Evolutionary conservation across 768 basidiomycete genomes (phyloP), one percentile per base, ranked within the genome.

Genomic region (Rhizopogon sp.): DNA sequence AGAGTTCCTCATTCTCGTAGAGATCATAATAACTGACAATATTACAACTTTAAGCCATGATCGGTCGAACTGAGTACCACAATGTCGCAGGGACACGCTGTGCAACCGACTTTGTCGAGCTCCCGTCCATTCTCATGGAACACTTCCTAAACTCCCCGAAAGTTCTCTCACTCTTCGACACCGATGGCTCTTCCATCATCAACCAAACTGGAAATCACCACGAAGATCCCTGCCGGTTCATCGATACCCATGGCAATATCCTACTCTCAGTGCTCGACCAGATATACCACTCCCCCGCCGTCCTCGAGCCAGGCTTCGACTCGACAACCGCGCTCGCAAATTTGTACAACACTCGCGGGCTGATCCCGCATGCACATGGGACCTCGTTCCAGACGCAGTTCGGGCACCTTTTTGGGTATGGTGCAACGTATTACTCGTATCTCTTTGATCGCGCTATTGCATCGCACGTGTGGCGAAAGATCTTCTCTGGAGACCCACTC

Each of bases 41-140:
- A 43, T 31, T 28, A 11, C 61, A 37, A 37, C 3, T 37, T 25
- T 8, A 22, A 98, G 96, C 97, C 1, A 99, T 99, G 97, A 87
- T 98, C 58, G 96, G 96, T 43, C 81, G 91, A 44, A 98, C 95
- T 7, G 94, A 95, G 63, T 97, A 96, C 65, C 96, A 98, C 68
- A 98, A 98, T 64, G 94, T 98, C 5, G 87, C 95, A 0, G 97
- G 97, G 14, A 99, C 97, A 1, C 90, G 97, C 17, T 97, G 94
- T 67, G 92, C 97, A 0, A 99, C 97, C 0, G 97, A 99, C 67
- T 97, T 99, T 64, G 96, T 98, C 55, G 97, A 99, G 66, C 76
- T 99, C 6, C 97, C 97, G 0, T 98, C 96, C 9, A 94, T 98
- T 63, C 82, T 99, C 20, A 98, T 98, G 97, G 97, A 99, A 67